Percentiles rank a stretch among this genome's conserved stretches.
Conservation (phyloP, 2,329 filamentous ascomycete genomes). For the Phialemonium atrogriseum region DNA sequence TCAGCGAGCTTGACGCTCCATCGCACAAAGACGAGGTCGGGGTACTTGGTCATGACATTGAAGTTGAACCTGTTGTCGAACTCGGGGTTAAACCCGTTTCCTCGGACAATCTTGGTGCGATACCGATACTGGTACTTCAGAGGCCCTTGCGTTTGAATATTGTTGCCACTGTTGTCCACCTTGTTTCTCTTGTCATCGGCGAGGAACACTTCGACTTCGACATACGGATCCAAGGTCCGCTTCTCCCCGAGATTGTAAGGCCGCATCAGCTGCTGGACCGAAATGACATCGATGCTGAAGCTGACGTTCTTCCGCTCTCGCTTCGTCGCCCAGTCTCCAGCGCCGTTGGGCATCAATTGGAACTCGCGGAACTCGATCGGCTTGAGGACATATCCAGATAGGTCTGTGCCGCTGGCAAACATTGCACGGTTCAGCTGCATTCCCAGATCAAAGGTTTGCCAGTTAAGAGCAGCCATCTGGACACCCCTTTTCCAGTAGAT, state of each 20-base stretch:
- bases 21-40: conserved; percentile 85
- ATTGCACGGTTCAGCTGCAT: conserved; percentile 97
- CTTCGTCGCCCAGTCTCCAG: conserved; percentile 48
- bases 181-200: conserved; percentile 91
- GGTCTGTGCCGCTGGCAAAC: conserved; percentile 84
- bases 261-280: conserved; percentile 88
- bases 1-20: conserved; percentile 85
- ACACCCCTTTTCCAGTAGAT: conserved; percentile 92
- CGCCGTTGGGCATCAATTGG: conserved; percentile 49
- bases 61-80: conserved; percentile 77
- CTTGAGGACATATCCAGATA: conserved; percentile 89
- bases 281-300: conserved; percentile 83
- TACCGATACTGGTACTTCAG: conserved; percentile 63
- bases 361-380: conserved; percentile 75
- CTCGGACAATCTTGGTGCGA: conserved; percentile 70
- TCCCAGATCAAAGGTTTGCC: conserved; percentile 93
- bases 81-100: conserved; percentile 89
- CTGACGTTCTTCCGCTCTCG: conserved; percentile 73
- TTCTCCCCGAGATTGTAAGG: conserved; percentile 44
- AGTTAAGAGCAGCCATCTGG: conserved; percentile 96
- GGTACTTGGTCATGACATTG: conserved; percentile 85
- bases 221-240: conserved; percentile 79
- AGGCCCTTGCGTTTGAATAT: too few species aligned
- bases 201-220: conserved; percentile 91
- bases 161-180: conserved; percentile 59